A percentile compares a stretch with the other conserved stretches of the same genome.
phyloP scores from a whole-genome alignment of 2,329 filamentous ascomycete genomes.

The Podosphaera aphanis region DNA sequence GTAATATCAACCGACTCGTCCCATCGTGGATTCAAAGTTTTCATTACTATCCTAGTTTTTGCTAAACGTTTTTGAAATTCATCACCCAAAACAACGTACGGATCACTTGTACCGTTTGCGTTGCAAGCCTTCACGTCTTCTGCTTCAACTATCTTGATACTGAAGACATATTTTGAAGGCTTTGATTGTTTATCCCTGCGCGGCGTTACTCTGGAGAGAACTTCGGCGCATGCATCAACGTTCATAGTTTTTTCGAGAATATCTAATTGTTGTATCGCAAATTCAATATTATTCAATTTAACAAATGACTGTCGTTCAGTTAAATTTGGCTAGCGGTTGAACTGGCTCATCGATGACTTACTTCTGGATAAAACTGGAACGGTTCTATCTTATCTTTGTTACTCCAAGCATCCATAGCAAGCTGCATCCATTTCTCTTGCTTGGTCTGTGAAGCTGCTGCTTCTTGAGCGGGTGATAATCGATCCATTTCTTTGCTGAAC shows the following conservation, averaged over 20 bases:
- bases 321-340: constrained; percentile 2
- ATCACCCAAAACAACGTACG: constrained; percentile 88
- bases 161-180: constrained; percentile 83
- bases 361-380: constrained; percentile 88
- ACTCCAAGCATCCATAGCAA: constrained; percentile 81
- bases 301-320: constrained; percentile 53
- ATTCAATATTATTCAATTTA: constrained; percentile 94
- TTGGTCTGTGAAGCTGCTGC: constrained; percentile 54
- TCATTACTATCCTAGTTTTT: constrained; percentile 81
- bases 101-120: constrained; percentile 79
- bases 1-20: constrained; percentile 94
- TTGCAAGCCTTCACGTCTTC: constrained; percentile 98
- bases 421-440: constrained; percentile 80
- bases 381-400: constrained; percentile 84
- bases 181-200: constrained; percentile 39
- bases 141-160: constrained; percentile 93
- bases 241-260: constrained; percentile 76
- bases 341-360: constrained; percentile 20
- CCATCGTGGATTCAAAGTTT: constrained; percentile 82
- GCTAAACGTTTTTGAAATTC: constrained; percentile 93
- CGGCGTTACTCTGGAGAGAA: constrained; percentile 53
- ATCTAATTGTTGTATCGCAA: constrained; percentile 76
- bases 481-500: constrained; percentile 83
- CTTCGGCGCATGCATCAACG: constrained; percentile 68
- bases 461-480: constrained; percentile 68